Evolutionary conservation across 2,329 filamentous ascomycete genomes (phyloP).

Genomic region (Boeremia exigua): DNA sequence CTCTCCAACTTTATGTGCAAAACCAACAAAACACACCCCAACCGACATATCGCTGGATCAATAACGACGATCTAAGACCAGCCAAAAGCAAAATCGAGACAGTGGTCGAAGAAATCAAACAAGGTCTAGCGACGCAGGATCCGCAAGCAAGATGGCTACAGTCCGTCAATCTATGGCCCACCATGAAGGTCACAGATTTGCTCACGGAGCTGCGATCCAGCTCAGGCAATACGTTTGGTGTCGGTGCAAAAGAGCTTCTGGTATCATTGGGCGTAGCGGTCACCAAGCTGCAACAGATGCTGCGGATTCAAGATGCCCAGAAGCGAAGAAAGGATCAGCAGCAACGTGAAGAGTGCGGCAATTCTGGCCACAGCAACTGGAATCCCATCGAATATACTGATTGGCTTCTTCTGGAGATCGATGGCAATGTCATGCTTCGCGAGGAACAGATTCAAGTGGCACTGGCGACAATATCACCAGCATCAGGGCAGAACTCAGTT

Average conservation of each 20-base stretch:
- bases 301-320: conserved; percentile 51
- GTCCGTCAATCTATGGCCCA: conserved; percentile 55
- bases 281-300: conserved; percentile 54
- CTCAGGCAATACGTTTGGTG: conserved; percentile 37
- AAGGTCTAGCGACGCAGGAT: conserved; percentile 25
- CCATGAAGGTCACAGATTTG: conserved; percentile 51
- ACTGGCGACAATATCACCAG: conserved; percentile 62
- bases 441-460: conserved; percentile 69
- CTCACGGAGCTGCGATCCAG: conserved; percentile 57
- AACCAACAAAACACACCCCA: background rate
- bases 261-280: conserved; percentile 54
- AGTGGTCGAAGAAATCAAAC: conserved; percentile 14
- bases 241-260: conserved; percentile 49
- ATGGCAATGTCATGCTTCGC: conserved; percentile 67
- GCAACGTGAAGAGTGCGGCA: conserved; percentile 53
- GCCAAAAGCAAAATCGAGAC: conserved; percentile 25
- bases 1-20: conserved; percentile 27
- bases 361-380: conserved; percentile 64
- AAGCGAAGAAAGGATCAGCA: conserved; percentile 28
- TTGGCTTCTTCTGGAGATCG: conserved; percentile 72
- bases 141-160: conserved; percentile 51
- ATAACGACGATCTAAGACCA: conserved; percentile 9
- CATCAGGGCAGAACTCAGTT: conserved; percentile 62
- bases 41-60: background rate
- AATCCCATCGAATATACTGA: conserved; percentile 60